A percentile compares a stretch with the other conserved stretches of the same genome.
Conservation (phyloP, 1,284 basidiomycete species). For the Cutaneotrichosporon cavernicola region DNA sequence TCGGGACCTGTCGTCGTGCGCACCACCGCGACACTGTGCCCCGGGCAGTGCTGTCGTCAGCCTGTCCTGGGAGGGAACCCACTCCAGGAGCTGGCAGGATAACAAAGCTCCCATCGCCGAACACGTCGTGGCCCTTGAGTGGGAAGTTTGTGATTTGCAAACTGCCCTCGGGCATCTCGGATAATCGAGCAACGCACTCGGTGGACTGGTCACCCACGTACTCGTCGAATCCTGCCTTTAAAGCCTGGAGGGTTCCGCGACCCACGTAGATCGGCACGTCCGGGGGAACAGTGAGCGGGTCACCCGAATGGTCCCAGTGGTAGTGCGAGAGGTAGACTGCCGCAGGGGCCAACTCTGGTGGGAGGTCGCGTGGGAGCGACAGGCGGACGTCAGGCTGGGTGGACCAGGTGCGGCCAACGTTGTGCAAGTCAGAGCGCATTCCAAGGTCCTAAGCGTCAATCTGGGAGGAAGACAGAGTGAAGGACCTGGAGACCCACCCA, state of each 20-base stretch:
- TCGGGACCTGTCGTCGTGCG: conserved; percentile 7
- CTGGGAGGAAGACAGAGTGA: too few relatives aligned
- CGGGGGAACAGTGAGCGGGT: background rate
- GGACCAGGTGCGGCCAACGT: background rate
- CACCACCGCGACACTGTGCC: conserved; percentile 13
- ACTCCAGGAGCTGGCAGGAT: conserved; percentile 11
- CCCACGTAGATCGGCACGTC: conserved; percentile 13
- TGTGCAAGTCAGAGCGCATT: conserved; percentile 11
- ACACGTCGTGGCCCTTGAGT: conserved; percentile 12
- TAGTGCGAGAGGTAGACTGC: conserved; percentile 17
- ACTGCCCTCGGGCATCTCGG: conserved; percentile 12
- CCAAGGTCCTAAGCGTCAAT: conserved; percentile 15
- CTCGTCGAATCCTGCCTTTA: conserved; percentile 1
- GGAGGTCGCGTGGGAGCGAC: conserved; percentile 4
- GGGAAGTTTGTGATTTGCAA: conserved; percentile 3
- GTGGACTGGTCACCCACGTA: background rate
- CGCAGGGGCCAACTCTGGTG: background rate
- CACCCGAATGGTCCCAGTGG: conserved; percentile 18
- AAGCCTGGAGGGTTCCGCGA: background rate
- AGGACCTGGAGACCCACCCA: conserved; percentile 1
- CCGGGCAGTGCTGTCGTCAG: conserved; percentile 12
- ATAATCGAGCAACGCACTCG: background rate
- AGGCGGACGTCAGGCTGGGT: background rate
- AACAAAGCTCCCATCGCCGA: conserved; percentile 16
- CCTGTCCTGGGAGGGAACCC: background rate